A percentile compares a stretch with the other conserved stretches of the same genome.
Evolutionary conservation across 768 basidiomycete genomes (phyloP).

Genomic region (Termitomyces eurrhizus): DNA sequence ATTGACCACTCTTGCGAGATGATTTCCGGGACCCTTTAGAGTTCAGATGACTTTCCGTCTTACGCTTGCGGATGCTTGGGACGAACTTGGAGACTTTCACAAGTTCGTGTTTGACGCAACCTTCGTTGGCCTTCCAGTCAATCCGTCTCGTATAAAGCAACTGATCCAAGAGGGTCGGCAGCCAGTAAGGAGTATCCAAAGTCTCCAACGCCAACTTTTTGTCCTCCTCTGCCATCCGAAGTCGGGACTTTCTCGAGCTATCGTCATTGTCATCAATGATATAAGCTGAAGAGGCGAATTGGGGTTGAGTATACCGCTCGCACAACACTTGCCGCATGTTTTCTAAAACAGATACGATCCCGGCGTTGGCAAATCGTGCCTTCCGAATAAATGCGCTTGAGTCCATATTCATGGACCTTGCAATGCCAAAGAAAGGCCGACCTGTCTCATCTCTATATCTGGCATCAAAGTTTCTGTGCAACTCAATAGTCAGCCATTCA

Average conservation of each 20-base stretch:
- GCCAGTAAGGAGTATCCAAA: neutral
- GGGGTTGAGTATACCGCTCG: neutral
- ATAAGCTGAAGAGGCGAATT: too few relatives aligned
- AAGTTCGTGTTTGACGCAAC: neutral
- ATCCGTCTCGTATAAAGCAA: neutral
- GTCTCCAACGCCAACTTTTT: neutral
- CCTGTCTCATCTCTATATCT: neutral
- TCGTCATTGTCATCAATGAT: too few relatives aligned
- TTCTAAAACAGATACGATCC: neutral
- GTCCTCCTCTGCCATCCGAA: neutral
- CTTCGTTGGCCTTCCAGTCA: neutral
- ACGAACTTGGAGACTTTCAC: neutral
- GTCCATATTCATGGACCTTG: neutral
- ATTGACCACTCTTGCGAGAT: too few relatives aligned
- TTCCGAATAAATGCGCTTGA: fast-evolving
- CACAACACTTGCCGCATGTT: neutral
- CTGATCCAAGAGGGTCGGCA: neutral
- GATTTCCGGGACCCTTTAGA: too few relatives aligned
- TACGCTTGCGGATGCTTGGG: too few relatives aligned
- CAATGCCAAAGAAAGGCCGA: neutral
- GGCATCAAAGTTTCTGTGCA: neutral
- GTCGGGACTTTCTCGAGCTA: too few relatives aligned
- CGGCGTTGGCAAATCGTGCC: neutral
- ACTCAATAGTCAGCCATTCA: neutral
- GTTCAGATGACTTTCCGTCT: too few relatives aligned